Evolutionary conservation across 805 yeast species (phyloP).

Genomic region (Jamesozyma gamospora): DNA sequence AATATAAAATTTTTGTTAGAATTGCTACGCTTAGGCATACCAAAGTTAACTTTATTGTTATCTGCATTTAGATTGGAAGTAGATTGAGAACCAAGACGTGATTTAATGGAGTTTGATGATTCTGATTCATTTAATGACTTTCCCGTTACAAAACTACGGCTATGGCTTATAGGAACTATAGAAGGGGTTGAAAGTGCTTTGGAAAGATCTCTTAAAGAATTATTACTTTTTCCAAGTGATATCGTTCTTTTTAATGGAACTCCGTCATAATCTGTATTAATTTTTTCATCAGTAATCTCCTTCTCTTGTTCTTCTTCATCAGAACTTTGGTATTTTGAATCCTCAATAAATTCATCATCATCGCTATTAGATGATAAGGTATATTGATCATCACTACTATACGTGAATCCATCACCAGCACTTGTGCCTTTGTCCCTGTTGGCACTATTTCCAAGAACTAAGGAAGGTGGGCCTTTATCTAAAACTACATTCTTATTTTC

Average conservation of each 20-base stretch:
- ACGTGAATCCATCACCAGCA: background rate
- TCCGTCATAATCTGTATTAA: conserved; percentile 7
- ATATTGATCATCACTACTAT: conserved; percentile 9
- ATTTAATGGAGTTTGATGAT: conserved; percentile 3
- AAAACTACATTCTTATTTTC: background rate
- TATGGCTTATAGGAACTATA: conserved; percentile 5
- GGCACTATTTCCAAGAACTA: background rate
- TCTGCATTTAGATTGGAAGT: background rate
- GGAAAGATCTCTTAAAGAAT: conserved; percentile 19
- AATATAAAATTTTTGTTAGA: conserved; percentile 23
- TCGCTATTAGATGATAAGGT: conserved; percentile 12
- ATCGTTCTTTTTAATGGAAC: conserved; percentile 18
- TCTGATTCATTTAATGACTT: conserved; percentile 10
- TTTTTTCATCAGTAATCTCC: conserved; percentile 7
- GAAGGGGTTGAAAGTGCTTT: conserved; percentile 14
- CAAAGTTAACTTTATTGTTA: background rate
- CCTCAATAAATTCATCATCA: conserved; percentile 18
- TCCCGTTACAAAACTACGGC: conserved; percentile 27
- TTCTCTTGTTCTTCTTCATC: conserved; percentile 17
- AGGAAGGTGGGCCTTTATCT: too few species aligned
- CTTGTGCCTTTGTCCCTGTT: background rate
- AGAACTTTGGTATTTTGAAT: conserved; percentile 14
- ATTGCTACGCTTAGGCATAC: conserved; percentile 8
- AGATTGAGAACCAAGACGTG: background rate
- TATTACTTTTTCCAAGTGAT: conserved; percentile 22